Conservation (phyloP, 1,284 basidiomycete genomes). For the Puccinia brachypodii region DNA sequence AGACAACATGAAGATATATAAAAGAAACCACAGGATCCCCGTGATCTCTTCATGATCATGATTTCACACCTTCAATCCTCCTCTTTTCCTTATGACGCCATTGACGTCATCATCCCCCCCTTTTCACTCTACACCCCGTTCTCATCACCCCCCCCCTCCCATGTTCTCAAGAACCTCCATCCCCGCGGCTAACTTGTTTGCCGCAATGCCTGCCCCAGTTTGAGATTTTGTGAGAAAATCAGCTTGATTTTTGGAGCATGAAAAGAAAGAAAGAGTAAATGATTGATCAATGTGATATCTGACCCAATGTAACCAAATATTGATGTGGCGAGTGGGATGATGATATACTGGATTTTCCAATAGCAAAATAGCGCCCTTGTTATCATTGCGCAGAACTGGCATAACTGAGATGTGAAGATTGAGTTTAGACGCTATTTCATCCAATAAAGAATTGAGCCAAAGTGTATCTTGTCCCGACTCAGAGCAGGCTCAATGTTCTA, state of each 20-base stretch:
- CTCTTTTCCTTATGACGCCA: too few species aligned
- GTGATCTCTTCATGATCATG: too few species aligned
- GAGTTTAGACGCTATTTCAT: background rate
- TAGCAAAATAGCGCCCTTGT: background rate
- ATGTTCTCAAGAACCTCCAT: background rate
- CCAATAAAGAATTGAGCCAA: background rate
- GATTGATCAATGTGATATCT: background rate
- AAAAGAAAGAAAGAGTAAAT: background rate
- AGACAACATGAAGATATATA: too few species aligned
- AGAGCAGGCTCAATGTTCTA: background rate
- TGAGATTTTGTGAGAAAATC: background rate
- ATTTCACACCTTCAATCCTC: too few species aligned
- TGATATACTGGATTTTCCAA: constrained; percentile 6
- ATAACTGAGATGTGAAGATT: background rate
- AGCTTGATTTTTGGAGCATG: background rate
- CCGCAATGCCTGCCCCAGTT: background rate
- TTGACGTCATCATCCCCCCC: too few species aligned
- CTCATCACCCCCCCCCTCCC: too few species aligned
- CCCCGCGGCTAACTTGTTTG: background rate
- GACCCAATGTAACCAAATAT: constrained; percentile 14
- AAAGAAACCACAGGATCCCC: too few species aligned
- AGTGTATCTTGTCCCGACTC: background rate
- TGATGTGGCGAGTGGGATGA: background rate
- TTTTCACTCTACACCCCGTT: too few species aligned
- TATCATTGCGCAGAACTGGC: background rate